A percentile compares a stretch with the other conserved stretches of the same genome.
These are phyloP conservation scores for Coccomyxa sp. DNA, from an alignment of 139 green algal species.

Conservation along the genomic window DNA sequence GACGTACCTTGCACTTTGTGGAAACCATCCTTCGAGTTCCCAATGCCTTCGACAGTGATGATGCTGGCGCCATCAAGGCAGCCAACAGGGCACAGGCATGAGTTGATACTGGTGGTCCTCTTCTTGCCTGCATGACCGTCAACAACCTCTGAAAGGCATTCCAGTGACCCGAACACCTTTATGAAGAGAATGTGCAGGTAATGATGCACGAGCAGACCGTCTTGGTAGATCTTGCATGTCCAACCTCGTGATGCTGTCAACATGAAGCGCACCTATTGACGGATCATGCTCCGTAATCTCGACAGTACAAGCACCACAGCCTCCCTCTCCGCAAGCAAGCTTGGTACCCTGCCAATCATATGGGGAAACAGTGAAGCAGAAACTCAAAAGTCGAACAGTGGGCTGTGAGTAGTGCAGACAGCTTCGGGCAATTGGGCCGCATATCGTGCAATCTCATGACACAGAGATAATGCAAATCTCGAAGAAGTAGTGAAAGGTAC, in stretches of 20 bases:
- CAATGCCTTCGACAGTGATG: constrained; percentile 60
- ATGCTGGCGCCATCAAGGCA: constrained; percentile 38
- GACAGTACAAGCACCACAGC: constrained; percentile 64
- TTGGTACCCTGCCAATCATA: constrained; percentile 17
- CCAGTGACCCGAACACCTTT: background rate
- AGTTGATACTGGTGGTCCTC: constrained; percentile 48
- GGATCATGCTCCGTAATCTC: constrained; percentile 13
- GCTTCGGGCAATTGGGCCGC: background rate
- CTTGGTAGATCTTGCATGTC: too few relatives aligned
- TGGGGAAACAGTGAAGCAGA: background rate
- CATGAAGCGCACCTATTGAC: background rate
- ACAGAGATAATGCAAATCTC: background rate
- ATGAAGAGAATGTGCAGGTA: background rate
- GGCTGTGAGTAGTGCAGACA: background rate
- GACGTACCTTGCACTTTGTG: constrained; percentile 33
- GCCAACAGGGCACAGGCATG: constrained; percentile 58
- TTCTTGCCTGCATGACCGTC: constrained; percentile 11
- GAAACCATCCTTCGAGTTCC: constrained; percentile 31
- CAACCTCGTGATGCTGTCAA: background rate
- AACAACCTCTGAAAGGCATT: background rate
- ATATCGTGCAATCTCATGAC: background rate
- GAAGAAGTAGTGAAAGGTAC: background rate
- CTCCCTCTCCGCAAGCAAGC: constrained; percentile 49
- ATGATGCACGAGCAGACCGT: too few relatives aligned
- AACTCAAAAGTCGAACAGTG: background rate